Base-by-base conservation (phyloP, 78 protist species). In the Planoprotostelium fungivorum region DNA sequence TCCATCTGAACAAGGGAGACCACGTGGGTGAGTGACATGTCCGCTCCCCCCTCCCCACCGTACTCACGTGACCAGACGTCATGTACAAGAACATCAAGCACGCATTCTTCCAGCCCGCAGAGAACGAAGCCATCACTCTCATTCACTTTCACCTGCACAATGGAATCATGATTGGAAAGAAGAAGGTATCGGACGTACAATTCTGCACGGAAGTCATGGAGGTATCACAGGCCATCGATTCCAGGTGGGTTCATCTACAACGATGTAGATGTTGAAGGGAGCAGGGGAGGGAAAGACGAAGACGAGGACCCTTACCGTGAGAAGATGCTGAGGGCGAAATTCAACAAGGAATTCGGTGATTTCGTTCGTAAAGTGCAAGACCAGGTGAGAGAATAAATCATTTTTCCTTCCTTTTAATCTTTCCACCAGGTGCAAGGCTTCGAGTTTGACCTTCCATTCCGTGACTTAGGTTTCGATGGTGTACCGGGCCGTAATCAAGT, bases 31-130 rank as follows among this genome's bases (percentile, higher is more conserved):
- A 1, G 37, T 84, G 25, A 23, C 1, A 28, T 1, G 29, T 31
- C 1, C 34, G 34, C 10, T 84, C 10, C 34, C 29, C 86, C 29
- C 37, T 51, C 0, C 86, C 86, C 0, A 88, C 86, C 51, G 95
- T 89, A 36, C 87, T 88, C 36, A 88, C 91, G 16, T 91, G 91
- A 88, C 51, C 93, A 83, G 98, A 98, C 85, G 84, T 98, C 31
- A 31, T 93, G 38, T 98, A 93, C 96, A 90, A 39, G 38, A 98
- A 98, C 88, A 94, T 98, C 86, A 86, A 89, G 39, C 97, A 97
- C 88, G 97, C 99, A 37, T 92, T 98, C 85, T 98, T 97, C 91
- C 99, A 98, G 90, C 98, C 96, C 23, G 98, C 98, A 16, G 92
- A 96, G 39, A 39, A 90, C 86, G 98, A 98, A 1, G 84, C 95